A percentile compares a stretch with the other conserved stretches of the same genome.
phyloP scores from a whole-genome alignment of 2,329 filamentous ascomycete genomes.

The Aspergillus floridensis region DNA sequence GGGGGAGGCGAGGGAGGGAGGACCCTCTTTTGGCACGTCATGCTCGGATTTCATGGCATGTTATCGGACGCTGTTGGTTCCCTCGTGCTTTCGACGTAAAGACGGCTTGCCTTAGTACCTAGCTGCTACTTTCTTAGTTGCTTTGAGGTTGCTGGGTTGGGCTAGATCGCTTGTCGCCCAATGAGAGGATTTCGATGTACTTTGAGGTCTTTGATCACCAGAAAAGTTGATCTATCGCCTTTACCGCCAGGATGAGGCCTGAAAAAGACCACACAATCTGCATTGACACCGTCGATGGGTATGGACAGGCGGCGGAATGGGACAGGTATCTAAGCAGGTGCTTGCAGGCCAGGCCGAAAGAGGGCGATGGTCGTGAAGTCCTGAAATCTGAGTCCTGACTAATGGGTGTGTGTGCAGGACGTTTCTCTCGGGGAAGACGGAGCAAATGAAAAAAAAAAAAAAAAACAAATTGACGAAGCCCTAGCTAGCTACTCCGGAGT shows the following conservation, averaged over 20 bases:
- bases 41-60: conserved; percentile 16
- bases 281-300: conserved; percentile 4
- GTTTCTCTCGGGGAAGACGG: not conserved
- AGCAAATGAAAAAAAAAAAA: not conserved
- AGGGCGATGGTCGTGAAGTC: not conserved
- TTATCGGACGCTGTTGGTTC: conserved; percentile 10
- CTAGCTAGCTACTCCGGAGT: not conserved
- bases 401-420: not conserved
- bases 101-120: not conserved
- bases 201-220: not conserved
- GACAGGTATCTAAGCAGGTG: not conserved
- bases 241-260: conserved; percentile 5
- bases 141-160: conserved; percentile 6
- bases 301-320: conserved; percentile 8
- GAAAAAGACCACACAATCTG: not conserved
- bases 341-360: not conserved
- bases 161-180: conserved; percentile 9
- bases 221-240: conserved; percentile 8
- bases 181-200: not conserved
- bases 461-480: not conserved
- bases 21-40: conserved; percentile 18
- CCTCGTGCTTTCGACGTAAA: conserved; percentile 1
- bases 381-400: not conserved
- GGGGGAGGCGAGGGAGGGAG: not conserved
- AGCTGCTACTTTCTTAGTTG: not conserved